These are phyloP conservation scores for Acanthamoeba culbertsoni DNA, from an alignment of 208 protist species.

Conservation along the genomic window DNA sequence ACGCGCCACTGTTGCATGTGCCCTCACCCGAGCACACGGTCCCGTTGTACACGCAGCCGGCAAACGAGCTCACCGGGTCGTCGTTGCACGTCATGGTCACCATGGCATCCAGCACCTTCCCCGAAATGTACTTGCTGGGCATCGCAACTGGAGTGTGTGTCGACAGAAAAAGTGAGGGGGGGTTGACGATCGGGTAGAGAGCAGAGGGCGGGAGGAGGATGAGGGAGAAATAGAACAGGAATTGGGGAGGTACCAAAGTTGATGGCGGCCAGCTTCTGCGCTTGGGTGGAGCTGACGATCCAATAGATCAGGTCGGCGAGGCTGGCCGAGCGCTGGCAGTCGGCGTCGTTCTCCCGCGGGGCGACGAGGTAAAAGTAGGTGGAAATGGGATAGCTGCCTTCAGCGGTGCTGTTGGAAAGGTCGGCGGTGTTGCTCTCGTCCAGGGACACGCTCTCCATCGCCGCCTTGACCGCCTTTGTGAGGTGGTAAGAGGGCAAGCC, in stretches of 20 bases:
- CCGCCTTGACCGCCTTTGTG: neutral
- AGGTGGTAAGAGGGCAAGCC: no score
- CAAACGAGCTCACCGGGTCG: neutral
- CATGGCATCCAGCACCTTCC: neutral
- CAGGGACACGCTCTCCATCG: neutral
- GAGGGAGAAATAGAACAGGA: neutral
- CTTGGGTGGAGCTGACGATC: neutral
- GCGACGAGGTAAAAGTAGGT: neutral
- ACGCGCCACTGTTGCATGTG: neutral
- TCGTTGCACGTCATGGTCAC: neutral
- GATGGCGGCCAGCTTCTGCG: neutral
- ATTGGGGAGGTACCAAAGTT: neutral
- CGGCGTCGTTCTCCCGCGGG: neutral
- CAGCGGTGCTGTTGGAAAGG: neutral
- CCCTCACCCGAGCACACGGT: neutral
- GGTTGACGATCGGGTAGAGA: no score
- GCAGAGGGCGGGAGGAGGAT: no score
- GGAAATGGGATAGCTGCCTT: neutral
- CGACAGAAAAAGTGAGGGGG: neutral
- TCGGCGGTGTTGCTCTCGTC: neutral
- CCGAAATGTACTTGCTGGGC: neutral
- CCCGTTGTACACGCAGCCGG: neutral
- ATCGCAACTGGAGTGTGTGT: neutral
- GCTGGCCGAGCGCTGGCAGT: neutral
- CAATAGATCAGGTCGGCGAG: neutral